Evolutionary conservation across 1,284 basidiomycete genomes (phyloP).

Genomic region (Puccinia triticina): DNA sequence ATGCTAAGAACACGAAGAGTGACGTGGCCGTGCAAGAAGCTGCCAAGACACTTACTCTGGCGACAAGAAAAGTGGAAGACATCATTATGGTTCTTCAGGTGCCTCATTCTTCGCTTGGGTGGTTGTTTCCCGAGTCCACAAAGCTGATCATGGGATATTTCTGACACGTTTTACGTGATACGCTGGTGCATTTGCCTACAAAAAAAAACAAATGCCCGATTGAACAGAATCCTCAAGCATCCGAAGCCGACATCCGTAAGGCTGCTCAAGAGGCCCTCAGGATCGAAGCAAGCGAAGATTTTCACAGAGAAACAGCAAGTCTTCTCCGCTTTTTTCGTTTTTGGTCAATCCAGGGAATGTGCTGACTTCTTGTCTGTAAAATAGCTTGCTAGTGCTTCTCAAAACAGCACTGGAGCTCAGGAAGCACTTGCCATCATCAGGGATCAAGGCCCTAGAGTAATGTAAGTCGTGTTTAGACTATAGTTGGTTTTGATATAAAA

Average conservation of each 20-base stretch:
- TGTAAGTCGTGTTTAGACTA: constrained; percentile 17
- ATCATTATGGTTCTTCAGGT: constrained; percentile 25
- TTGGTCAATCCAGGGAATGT: background rate
- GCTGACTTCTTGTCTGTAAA: background rate
- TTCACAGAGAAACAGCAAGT: constrained; percentile 25
- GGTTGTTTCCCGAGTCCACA: background rate
- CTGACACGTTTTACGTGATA: too few species aligned
- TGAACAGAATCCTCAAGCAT: constrained; percentile 11
- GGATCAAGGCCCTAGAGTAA: constrained; percentile 10
- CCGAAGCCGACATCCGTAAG: background rate
- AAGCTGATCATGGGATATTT: background rate
- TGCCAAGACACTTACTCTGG: background rate
- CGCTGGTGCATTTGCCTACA: background rate
- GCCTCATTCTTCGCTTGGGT: background rate
- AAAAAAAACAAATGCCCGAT: background rate
- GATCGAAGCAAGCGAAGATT: constrained; percentile 22
- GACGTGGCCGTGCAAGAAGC: background rate
- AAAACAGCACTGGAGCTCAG: background rate
- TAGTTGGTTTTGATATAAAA: background rate
- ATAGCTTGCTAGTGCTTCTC: constrained; percentile 12
- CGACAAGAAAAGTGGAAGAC: background rate
- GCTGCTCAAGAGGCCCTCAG: constrained; percentile 23
- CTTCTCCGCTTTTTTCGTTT: background rate
- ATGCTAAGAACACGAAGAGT: background rate
- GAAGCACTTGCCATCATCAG: constrained; percentile 16